Evolutionary conservation across 1,284 basidiomycete species (phyloP).

Genomic region (Porogramme epimiltina): DNA sequence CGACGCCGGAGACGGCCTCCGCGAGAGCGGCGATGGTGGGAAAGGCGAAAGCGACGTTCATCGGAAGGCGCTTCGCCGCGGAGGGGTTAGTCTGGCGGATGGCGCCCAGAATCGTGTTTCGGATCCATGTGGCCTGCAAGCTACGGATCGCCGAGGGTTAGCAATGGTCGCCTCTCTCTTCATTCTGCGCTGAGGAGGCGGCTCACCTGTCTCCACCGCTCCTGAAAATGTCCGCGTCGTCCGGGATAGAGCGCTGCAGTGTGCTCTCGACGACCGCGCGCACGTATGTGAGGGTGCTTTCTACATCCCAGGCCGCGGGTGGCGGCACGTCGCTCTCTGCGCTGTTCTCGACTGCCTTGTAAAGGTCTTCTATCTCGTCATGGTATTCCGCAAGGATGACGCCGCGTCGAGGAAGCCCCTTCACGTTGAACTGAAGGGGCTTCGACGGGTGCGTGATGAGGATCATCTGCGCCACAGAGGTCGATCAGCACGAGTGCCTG

Average conservation of each 20-base stretch:
- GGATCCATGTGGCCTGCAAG: conserved; percentile 43
- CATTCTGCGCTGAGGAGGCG: no score
- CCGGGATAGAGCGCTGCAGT: conserved; percentile 23
- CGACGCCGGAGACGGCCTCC: conserved; percentile 18
- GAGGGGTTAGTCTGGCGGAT: conserved; percentile 30
- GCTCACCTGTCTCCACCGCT: conserved; percentile 44
- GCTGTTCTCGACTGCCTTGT: conserved; percentile 31
- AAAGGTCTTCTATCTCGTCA: conserved; percentile 36
- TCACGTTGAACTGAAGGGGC: conserved; percentile 39
- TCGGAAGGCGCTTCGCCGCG: conserved; percentile 25
- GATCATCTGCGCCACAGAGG: conserved; percentile 32
- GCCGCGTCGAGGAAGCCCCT: conserved; percentile 35
- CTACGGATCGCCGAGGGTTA: conserved; percentile 22
- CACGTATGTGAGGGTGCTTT: conserved; percentile 29
- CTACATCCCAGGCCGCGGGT: conserved; percentile 31
- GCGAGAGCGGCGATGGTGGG: conserved; percentile 36
- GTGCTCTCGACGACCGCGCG: conserved; percentile 29
- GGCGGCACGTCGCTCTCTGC: conserved; percentile 28
- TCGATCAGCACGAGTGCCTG: no score
- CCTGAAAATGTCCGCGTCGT: conserved; percentile 42
- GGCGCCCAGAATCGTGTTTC: conserved; percentile 38
- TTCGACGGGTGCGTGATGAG: conserved; percentile 34
- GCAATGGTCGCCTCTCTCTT: neutral
- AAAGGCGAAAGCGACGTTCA: conserved; percentile 38
- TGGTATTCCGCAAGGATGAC: conserved; percentile 37